phyloP scores from a whole-genome alignment of 2,329 filamentous ascomycete species.

The Colletotrichum viniferum region DNA sequence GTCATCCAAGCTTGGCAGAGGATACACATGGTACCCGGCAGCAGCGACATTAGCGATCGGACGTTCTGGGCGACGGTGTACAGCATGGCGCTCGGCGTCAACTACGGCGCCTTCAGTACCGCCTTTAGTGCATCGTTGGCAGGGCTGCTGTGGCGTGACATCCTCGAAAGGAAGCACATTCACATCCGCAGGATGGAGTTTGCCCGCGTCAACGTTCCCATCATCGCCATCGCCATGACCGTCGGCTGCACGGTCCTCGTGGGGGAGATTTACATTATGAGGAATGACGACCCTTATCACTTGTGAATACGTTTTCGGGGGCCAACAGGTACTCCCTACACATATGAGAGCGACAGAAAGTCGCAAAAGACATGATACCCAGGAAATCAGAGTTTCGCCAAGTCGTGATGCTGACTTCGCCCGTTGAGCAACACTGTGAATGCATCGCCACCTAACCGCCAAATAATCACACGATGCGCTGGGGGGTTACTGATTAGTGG shows the following conservation, averaged over 20 bases:
- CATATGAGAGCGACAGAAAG: neutral
- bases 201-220: constrained; percentile 70
- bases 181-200: constrained; percentile 68
- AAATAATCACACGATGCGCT: neutral
- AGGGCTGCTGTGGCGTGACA: constrained; percentile 75
- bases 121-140: constrained; percentile 75
- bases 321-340: neutral
- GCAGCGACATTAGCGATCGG: constrained; percentile 59
- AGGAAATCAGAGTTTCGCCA: too few relatives aligned
- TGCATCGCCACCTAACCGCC: neutral
- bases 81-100: constrained; percentile 75
- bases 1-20: constrained; percentile 71
- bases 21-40: constrained; percentile 55
- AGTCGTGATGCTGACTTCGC: neutral
- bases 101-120: constrained; percentile 76
- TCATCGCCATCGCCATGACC: constrained; percentile 71
- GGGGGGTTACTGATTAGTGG: neutral
- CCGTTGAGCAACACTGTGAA: neutral
- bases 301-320: neutral
- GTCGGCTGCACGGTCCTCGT: constrained; percentile 66
- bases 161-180: constrained; percentile 71
- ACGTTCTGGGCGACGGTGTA: constrained; percentile 78
- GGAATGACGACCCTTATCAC: constrained; percentile 41
- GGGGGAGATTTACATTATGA: constrained; percentile 66
- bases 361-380: neutral